Evolutionary conservation across 2,329 filamentous ascomycete species (phyloP).

Genomic region (Akanthomyces muscarius): DNA sequence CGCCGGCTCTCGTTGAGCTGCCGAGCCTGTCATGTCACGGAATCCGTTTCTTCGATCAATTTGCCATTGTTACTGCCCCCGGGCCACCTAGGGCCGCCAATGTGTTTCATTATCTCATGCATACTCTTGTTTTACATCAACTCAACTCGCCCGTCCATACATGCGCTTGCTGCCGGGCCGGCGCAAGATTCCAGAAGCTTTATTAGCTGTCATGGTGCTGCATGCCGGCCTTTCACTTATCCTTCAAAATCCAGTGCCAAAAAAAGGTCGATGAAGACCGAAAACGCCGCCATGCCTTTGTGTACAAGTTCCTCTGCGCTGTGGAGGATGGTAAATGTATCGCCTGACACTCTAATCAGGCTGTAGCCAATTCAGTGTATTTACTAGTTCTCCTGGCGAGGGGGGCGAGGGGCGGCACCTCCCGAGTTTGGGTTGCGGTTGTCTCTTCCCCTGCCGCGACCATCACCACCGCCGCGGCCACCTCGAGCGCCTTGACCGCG

Average conservation of each 20-base stretch:
- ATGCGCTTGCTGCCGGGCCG: not conserved
- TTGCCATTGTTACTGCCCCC: not conserved
- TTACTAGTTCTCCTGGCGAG: conserved; percentile 40
- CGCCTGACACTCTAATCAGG: conserved; percentile 27
- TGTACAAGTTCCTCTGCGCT: conserved; percentile 35
- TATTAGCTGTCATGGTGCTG: not conserved
- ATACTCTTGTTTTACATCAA: conserved; percentile 3
- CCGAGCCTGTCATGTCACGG: not conserved
- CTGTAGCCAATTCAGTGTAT: conserved; percentile 20
- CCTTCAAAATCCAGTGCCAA: conserved; percentile 14
- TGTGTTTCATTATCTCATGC: not conserved
- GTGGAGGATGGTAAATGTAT: conserved; percentile 29
- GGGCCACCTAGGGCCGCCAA: not conserved
- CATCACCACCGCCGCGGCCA: conserved; percentile 47
- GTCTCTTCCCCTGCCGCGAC: conserved; percentile 41
- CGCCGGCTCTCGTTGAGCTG: not conserved
- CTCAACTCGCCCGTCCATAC: conserved; percentile 1
- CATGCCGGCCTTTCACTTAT: not conserved
- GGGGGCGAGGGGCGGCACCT: conserved; percentile 31
- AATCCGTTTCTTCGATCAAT: not conserved
- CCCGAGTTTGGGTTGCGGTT: conserved; percentile 30
- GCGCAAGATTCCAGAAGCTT: not conserved
- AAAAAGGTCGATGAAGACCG: conserved; percentile 16
- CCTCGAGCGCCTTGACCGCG: conserved; percentile 51
- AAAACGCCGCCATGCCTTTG: conserved; percentile 39